Conservation (phyloP, 768 basidiomycete species). For the Auriculariales sp. region DNA sequence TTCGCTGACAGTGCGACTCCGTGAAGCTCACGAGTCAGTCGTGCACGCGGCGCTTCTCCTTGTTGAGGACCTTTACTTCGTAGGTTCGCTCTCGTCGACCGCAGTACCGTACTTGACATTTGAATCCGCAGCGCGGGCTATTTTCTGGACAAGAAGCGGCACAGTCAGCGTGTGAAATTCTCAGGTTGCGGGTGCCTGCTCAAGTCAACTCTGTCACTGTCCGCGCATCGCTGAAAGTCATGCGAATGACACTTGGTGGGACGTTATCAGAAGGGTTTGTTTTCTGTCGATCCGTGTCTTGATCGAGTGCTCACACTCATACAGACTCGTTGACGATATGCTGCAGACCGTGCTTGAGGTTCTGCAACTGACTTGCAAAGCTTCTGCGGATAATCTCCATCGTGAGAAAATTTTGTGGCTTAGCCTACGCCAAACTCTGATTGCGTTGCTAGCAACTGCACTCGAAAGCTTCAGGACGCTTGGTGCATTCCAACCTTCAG, state of each 20-base stretch:
- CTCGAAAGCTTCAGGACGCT: conserved; percentile 21
- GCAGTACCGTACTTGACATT: too few species aligned
- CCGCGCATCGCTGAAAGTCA: not conserved
- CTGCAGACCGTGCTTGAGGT: not conserved
- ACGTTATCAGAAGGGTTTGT: not conserved
- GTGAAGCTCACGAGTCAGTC: not conserved
- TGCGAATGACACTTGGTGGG: not conserved
- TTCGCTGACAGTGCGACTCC: not conserved
- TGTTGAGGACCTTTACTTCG: not conserved
- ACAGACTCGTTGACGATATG: not conserved
- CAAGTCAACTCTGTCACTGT: not conserved
- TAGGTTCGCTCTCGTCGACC: not conserved
- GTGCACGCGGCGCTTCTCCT: not conserved
- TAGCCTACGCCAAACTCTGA: not conserved
- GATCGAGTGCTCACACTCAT: not conserved
- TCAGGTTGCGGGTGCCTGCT: not conserved
- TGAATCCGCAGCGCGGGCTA: too few species aligned
- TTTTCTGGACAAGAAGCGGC: not conserved
- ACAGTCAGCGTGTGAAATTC: not conserved
- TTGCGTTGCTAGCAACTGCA: conserved; percentile 14
- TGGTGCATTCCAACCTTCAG: conserved; percentile 10
- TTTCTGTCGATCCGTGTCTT: not conserved
- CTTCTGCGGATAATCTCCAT: not conserved
- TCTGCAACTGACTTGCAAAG: not conserved
- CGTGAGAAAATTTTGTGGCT: not conserved